Conservation (phyloP, 2,329 filamentous ascomycete genomes). For the Phoma sp. region DNA sequence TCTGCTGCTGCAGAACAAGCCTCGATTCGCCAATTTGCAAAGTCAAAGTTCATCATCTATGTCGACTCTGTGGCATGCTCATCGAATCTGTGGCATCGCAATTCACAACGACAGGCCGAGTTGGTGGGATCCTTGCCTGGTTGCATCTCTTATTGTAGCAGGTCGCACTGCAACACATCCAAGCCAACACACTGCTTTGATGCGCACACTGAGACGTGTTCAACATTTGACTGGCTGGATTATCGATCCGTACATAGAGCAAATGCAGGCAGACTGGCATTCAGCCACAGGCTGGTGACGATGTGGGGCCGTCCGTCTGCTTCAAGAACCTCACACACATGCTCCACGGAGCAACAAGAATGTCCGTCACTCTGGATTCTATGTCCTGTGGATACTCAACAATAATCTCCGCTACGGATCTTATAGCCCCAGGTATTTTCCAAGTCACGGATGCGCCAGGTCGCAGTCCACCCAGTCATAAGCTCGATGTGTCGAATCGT, state of each 20-base stretch:
- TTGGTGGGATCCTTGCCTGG: constrained; percentile 57
- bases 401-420: constrained; percentile 10
- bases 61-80: constrained; percentile 58
- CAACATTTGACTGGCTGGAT: constrained; percentile 54
- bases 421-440: constrained; percentile 47
- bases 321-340: neutral
- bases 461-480: constrained; percentile 60
- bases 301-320: neutral
- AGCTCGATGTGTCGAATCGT: constrained; percentile 59
- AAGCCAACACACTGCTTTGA: constrained; percentile 54
- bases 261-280: constrained; percentile 27
- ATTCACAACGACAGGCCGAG: constrained; percentile 54
- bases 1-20: constrained; percentile 59
- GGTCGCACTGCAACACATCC: constrained; percentile 57
- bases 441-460: constrained; percentile 61
- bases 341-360: no score
- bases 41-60: constrained; percentile 39
- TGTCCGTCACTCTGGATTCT: neutral
- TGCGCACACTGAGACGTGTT: constrained; percentile 50
- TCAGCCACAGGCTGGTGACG: constrained; percentile 28
- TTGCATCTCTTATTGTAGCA: constrained; percentile 55
- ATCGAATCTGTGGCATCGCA: constrained; percentile 57
- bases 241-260: constrained; percentile 20
- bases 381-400: no score
- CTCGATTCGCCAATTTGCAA: constrained; percentile 50